A percentile compares a stretch with the other conserved stretches of the same genome.
These are phyloP conservation scores for Leishmania tarentolae DNA, from an alignment of 208 protist species.

Conservation along the genomic window DNA sequence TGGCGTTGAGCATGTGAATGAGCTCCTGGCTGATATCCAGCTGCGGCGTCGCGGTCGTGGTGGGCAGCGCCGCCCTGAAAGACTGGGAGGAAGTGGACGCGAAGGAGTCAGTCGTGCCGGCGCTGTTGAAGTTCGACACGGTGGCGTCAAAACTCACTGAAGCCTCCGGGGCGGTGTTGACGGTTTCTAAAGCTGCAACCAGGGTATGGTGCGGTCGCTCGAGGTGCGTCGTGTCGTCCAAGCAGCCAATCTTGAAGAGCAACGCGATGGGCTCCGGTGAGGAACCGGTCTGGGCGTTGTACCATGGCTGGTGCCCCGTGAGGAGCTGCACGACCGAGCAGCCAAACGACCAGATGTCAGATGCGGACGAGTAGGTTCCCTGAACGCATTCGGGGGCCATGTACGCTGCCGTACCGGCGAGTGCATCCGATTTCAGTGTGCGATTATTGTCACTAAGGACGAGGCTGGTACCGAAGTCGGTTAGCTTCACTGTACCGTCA, in stretches of 20 bases:
- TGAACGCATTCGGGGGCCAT: constrained; percentile 75
- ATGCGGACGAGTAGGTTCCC: constrained; percentile 59
- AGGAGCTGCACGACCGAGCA: constrained; percentile 79
- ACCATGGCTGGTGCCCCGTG: constrained; percentile 63
- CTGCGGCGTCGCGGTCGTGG: background rate
- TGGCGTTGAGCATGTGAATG: constrained; percentile 39
- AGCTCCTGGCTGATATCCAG: constrained; percentile 24
- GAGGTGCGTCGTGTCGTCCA: constrained; percentile 36
- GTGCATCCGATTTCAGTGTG: constrained; percentile 36
- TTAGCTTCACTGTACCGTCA: constrained; percentile 76
- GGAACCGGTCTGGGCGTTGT: constrained; percentile 19
- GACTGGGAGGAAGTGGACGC: background rate
- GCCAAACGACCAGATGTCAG: constrained; percentile 87
- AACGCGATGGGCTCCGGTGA: constrained; percentile 43
- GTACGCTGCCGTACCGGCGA: constrained; percentile 76
- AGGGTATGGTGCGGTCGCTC: constrained; percentile 40
- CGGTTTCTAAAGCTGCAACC: constrained; percentile 13
- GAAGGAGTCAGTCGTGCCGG: background rate
- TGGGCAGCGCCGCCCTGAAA: background rate
- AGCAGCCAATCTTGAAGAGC: constrained; percentile 60
- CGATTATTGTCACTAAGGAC: constrained; percentile 39
- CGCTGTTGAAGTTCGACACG: background rate
- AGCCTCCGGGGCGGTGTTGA: background rate
- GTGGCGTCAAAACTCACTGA: background rate
- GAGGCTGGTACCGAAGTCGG: constrained; percentile 83